Percentiles rank a stretch among this genome's conserved stretches.
Conservation (phyloP, 306 rosid species). For the Acacia crassicarpa region DNA sequence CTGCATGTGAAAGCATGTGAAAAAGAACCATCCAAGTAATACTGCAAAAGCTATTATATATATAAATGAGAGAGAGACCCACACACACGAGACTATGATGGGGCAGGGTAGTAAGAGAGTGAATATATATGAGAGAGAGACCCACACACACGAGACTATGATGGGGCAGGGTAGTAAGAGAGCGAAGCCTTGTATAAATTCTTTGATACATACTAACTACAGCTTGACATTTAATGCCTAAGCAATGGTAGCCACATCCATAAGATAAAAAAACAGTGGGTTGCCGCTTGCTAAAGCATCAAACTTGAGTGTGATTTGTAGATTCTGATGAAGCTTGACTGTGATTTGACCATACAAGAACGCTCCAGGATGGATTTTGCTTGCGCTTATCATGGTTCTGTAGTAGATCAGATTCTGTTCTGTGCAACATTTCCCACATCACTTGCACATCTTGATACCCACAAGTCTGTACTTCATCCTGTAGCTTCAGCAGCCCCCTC, state of each 20-base stretch:
- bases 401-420: constrained; percentile 16
- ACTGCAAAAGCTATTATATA: not conserved
- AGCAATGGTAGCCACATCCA: constrained; percentile 17
- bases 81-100: not conserved
- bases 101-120: constrained; percentile 6
- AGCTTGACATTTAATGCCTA: constrained; percentile 22
- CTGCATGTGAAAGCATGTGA: not conserved
- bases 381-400: constrained; percentile 48
- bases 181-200: not conserved
- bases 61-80: not conserved
- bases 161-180: constrained; percentile 6
- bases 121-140: not conserved
- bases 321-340: constrained; percentile 39
- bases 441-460: constrained; percentile 83
- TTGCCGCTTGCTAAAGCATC: constrained; percentile 20
- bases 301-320: constrained; percentile 32
- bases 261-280: constrained; percentile 28
- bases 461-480: constrained; percentile 75
- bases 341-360: constrained; percentile 58
- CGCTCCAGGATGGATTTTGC: constrained; percentile 58
- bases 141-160: not conserved
- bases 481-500: constrained; percentile 67
- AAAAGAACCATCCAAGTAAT: not conserved
- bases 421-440: constrained; percentile 80
- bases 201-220: constrained; percentile 12